These are phyloP conservation scores for Cyberlindnera subsufficiens DNA, from an alignment of 805 yeast genomes.

Conservation along the genomic window DNA sequence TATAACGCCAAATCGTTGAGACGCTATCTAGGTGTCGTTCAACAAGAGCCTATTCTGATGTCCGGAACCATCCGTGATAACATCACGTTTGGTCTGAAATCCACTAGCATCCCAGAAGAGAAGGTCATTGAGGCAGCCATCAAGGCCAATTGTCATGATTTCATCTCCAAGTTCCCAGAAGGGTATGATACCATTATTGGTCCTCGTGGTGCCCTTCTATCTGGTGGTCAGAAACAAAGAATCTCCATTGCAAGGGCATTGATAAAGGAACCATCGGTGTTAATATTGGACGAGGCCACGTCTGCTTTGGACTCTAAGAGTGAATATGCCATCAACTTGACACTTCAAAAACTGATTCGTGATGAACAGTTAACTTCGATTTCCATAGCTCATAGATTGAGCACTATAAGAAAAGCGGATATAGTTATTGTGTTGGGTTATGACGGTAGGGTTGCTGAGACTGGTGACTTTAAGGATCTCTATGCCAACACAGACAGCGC, in stretches of 20 bases:
- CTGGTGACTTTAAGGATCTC: conserved; percentile 57
- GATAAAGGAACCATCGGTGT: conserved; percentile 64
- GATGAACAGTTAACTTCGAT: conserved; percentile 68
- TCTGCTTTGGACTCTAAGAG: conserved; percentile 78
- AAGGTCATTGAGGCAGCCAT: conserved; percentile 41
- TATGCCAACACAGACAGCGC: conserved; percentile 39
- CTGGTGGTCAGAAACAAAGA: conserved; percentile 94
- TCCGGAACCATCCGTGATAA: conserved; percentile 81
- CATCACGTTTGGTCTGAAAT: conserved; percentile 55
- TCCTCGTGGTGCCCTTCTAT: conserved; percentile 58
- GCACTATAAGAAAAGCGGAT: conserved; percentile 85
- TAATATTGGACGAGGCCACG: conserved; percentile 83
- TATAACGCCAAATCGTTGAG: conserved; percentile 50
- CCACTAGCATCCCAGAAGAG: conserved; percentile 41
- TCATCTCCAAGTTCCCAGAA: conserved; percentile 53
- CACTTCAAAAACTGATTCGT: conserved; percentile 57
- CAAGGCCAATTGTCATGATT: conserved; percentile 52
- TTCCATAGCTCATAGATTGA: conserved; percentile 87
- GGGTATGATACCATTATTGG: conserved; percentile 65
- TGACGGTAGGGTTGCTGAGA: conserved; percentile 77
- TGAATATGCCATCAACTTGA: conserved; percentile 71
- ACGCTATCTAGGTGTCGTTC: conserved; percentile 60
- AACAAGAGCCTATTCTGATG: conserved; percentile 72
- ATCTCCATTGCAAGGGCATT: conserved; percentile 84
- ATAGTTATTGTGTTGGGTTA: conserved; percentile 76